Evolutionary conservation across 768 basidiomycete genomes (phyloP).

Genomic region (Lyophyllum atratum): DNA sequence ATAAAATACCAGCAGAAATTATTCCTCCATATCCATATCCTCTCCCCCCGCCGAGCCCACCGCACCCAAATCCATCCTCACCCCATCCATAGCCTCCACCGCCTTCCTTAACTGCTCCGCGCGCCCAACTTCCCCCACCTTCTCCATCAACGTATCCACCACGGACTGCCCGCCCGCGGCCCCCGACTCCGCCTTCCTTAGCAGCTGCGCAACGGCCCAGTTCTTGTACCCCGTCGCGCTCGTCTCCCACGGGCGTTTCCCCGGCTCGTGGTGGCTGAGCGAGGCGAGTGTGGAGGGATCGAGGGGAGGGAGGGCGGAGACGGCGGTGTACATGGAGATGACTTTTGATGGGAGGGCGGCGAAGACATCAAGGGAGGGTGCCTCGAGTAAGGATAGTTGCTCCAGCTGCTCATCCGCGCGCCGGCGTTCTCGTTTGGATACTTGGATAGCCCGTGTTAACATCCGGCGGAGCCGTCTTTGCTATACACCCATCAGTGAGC

Average conservation of each 20-base stretch:
- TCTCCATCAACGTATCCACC: constrained; percentile 23
- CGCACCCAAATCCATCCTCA: constrained; percentile 8
- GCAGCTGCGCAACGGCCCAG: constrained; percentile 69
- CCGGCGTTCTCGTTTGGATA: constrained; percentile 44
- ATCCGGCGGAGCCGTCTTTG: constrained; percentile 66
- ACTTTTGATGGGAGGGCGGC: constrained; percentile 40
- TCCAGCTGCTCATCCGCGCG: constrained; percentile 47
- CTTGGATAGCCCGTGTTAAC: constrained; percentile 52
- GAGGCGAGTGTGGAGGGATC: constrained; percentile 38
- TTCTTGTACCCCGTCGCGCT: constrained; percentile 72
- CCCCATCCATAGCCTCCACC: constrained; percentile 20
- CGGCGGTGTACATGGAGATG: constrained; percentile 44
- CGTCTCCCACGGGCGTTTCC: constrained; percentile 79
- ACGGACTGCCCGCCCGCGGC: constrained; percentile 20
- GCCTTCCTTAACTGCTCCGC: constrained; percentile 29
- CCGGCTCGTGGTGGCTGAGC: constrained; percentile 49
- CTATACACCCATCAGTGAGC: constrained; percentile 35
- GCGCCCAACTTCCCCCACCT: constrained; percentile 23
- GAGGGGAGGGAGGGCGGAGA: constrained; percentile 51
- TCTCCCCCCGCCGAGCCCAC: constrained; percentile 3
- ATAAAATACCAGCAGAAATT: not conserved
- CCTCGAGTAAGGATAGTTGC: constrained; percentile 43
- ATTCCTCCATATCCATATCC: constrained; percentile 4
- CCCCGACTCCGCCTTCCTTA: constrained; percentile 31
- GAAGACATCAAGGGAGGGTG: constrained; percentile 42